Conservation (phyloP, 2,329 filamentous ascomycete species). For the Pseudocercospora vitis region DNA sequence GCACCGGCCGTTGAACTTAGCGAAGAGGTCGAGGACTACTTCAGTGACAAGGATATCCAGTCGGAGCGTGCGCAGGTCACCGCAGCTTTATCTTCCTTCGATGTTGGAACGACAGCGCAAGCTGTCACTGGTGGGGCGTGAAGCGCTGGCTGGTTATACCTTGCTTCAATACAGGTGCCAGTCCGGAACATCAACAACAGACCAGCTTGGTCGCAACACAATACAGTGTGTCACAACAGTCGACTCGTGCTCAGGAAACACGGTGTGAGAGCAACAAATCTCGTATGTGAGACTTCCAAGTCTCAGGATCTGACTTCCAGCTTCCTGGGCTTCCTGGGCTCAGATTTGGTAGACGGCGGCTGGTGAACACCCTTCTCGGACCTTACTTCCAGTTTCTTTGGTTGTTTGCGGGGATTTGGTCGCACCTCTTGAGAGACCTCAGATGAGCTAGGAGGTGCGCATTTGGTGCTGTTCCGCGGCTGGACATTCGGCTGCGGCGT, state of each 20-base stretch:
- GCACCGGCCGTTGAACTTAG: not conserved
- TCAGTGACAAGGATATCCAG: conserved; percentile 1
- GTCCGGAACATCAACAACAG: no score
- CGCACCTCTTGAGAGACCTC: conserved; percentile 2
- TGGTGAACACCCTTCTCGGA: conserved; percentile 6
- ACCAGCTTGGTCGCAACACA: no score
- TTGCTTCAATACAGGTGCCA: not conserved
- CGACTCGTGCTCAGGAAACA: no score
- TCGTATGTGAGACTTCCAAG: not conserved
- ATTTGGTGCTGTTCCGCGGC: not conserved
- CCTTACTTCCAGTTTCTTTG: conserved; percentile 23
- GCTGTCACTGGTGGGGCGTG: conserved; percentile 1
- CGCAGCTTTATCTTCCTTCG: conserved; percentile 3
- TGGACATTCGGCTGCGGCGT: not conserved
- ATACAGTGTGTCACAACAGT: no score
- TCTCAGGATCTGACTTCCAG: not conserved
- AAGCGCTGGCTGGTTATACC: not conserved
- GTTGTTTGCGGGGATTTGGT: conserved; percentile 19
- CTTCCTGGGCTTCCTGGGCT: conserved; percentile 1
- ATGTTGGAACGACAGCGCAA: conserved; percentile 3
- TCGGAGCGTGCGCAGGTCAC: conserved; percentile 1
- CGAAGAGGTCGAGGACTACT: conserved; percentile 2
- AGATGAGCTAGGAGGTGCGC: not conserved
- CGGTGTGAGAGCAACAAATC: not conserved
- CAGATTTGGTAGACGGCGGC: not conserved